Percentiles rank a stretch among this genome's conserved stretches.
phyloP scores from a whole-genome alignment of 164 flowering plant genomes.

The Tetrastigma voinierianum region DNA sequence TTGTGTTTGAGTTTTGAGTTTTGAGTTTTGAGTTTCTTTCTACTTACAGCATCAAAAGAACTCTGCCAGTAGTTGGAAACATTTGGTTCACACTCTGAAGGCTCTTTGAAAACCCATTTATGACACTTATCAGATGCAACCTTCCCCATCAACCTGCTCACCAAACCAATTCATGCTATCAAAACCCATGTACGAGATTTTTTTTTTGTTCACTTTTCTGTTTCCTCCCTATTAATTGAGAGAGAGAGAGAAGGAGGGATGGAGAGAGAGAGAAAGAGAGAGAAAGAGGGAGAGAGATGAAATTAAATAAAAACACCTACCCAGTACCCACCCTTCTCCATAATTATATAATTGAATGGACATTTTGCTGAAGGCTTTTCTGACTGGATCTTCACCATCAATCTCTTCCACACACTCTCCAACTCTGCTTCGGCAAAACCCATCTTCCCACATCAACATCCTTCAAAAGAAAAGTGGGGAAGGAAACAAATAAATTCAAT shows the following conservation, averaged over 20 bases:
- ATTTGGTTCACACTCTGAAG: slow-evolving; percentile 89
- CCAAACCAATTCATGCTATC: slow-evolving; percentile 24
- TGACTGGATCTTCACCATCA: slow-evolving; percentile 89
- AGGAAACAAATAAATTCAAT: background rate
- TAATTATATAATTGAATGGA: slow-evolving; percentile 98
- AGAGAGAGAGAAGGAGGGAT: background rate
- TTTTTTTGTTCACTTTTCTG: background rate
- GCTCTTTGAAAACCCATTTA: slow-evolving; percentile 99
- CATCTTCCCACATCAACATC: slow-evolving; percentile 99
- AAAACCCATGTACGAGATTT: background rate
- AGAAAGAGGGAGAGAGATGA: slow-evolving; percentile 4
- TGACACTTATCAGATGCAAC: slow-evolving; percentile 99
- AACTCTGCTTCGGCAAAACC: slow-evolving; percentile 81
- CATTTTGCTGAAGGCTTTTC: slow-evolving; percentile 99
- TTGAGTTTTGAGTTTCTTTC: background rate
- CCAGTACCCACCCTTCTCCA: slow-evolving; percentile 99
- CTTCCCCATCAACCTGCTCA: slow-evolving; percentile 95
- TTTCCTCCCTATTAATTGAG: background rate
- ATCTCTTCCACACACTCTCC: slow-evolving; percentile 72
- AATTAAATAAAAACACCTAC: slow-evolving; percentile 56
- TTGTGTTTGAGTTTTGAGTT: background rate
- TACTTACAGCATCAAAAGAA: slow-evolving; percentile 96
- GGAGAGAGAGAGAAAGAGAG: background rate
- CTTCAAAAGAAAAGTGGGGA: slow-evolving; percentile 28
- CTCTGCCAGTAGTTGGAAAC: slow-evolving; percentile 99